phyloP scores from a whole-genome alignment of 1,284 basidiomycete genomes.

The Ustilago nuda region DNA sequence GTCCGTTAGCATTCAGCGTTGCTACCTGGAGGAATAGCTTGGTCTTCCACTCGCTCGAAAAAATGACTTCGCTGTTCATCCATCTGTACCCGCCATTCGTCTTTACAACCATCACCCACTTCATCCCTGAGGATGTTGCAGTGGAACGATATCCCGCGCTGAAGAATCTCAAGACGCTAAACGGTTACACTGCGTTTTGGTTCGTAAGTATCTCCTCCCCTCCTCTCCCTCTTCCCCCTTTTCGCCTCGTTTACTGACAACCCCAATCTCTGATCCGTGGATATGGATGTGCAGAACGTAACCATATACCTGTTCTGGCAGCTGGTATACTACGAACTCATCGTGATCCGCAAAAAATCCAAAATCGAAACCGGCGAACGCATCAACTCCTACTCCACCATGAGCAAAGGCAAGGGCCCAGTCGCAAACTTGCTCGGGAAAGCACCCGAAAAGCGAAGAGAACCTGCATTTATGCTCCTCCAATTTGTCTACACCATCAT shows the following conservation, averaged over 20 bases:
- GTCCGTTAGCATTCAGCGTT: conserved; percentile 88
- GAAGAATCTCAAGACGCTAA: conserved; percentile 75
- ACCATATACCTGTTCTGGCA: conserved; percentile 85
- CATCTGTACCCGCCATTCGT: conserved; percentile 74
- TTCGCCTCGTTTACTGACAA: not conserved
- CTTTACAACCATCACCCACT: conserved; percentile 87
- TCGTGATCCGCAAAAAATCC: conserved; percentile 39
- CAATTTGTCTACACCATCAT: conserved; percentile 81
- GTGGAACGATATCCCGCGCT: conserved; percentile 84
- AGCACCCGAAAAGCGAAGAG: conserved; percentile 44
- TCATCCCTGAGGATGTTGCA: conserved; percentile 76
- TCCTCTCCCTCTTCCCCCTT: not conserved
- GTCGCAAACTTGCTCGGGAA: conserved; percentile 58
- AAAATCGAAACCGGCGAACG: conserved; percentile 59
- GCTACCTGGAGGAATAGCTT: conserved; percentile 88
- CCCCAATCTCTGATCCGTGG: not conserved
- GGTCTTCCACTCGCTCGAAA: conserved; percentile 90
- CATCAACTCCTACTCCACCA: conserved; percentile 58
- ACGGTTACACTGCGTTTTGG: conserved; percentile 76
- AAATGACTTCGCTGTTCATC: conserved; percentile 76
- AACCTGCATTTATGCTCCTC: conserved; percentile 52
- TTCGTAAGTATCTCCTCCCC: conserved; percentile 28
- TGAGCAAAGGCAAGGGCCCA: conserved; percentile 58
- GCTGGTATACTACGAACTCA: conserved; percentile 74
- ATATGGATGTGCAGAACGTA: conserved; percentile 72